Evolutionary conservation across 2,329 filamentous ascomycete genomes (phyloP).

Genomic region (Pyrenochaeta sp.): DNA sequence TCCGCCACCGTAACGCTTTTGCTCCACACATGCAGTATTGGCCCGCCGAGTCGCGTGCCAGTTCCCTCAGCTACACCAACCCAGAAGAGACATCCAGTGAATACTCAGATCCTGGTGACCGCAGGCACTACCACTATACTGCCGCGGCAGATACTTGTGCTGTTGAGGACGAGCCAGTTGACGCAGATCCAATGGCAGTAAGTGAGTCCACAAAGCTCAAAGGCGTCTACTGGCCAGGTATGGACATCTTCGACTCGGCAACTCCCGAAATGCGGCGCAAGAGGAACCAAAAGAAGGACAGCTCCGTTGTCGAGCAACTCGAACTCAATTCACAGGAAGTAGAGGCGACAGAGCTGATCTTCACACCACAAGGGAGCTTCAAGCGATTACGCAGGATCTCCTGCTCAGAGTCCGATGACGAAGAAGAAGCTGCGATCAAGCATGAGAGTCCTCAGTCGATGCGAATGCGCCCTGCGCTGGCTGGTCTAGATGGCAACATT

Average conservation of each 20-base stretch:
- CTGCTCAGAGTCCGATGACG: constrained; percentile 51
- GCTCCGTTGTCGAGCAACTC: constrained; percentile 73
- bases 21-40: constrained; percentile 49
- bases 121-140: constrained; percentile 29
- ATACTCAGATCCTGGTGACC: constrained; percentile 44
- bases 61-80: constrained; percentile 47
- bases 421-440: constrained; percentile 48
- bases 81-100: constrained; percentile 48
- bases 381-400: constrained; percentile 55
- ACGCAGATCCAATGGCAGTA: constrained; percentile 35
- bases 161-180: constrained; percentile 39
- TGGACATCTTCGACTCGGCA: constrained; percentile 83
- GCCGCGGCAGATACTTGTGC: constrained; percentile 39
- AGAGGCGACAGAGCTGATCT: constrained; percentile 70
- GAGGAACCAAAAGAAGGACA: constrained; percentile 79
- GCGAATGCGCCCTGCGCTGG: constrained; percentile 37
- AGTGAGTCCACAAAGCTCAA: constrained; percentile 65
- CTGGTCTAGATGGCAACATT: constrained; percentile 41
- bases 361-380: constrained; percentile 55
- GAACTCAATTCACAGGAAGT: constrained; percentile 69
- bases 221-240: constrained; percentile 77
- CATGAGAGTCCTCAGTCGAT: constrained; percentile 40
- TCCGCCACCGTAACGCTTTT: constrained; percentile 40
- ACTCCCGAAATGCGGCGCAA: constrained; percentile 75
- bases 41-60: constrained; percentile 43